These are phyloP conservation scores for Fusarium robinianum DNA, from an alignment of 2,329 filamentous ascomycete species.

Conservation along the genomic window DNA sequence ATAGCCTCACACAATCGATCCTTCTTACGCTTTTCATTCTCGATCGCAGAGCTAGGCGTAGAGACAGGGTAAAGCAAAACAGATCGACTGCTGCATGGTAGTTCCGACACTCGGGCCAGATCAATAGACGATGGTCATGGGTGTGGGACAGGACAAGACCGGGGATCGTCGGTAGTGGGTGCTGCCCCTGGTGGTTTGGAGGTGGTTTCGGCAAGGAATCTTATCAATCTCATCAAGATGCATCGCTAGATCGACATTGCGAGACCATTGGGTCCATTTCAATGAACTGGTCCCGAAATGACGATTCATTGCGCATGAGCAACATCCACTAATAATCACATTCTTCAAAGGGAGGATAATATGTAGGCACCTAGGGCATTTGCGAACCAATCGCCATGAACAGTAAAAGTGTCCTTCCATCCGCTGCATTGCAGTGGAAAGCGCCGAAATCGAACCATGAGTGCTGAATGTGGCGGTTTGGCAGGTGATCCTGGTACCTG, in stretches of 20 bases:
- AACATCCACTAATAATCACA: too few species aligned
- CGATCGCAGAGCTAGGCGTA: too few species aligned
- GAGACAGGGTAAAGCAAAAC: too few species aligned
- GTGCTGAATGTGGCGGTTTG: too few species aligned
- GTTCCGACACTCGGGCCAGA: background rate
- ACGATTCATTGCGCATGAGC: too few species aligned
- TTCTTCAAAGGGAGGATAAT: too few species aligned
- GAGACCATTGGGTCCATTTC: too few species aligned
- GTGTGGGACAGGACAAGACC: slow-evolving; percentile 20
- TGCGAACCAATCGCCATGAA: background rate
- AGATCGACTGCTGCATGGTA: too few species aligned
- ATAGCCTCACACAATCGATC: too few species aligned
- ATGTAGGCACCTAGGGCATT: background rate
- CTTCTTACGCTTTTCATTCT: too few species aligned
- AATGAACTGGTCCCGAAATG: too few species aligned
- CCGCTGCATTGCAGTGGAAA: slow-evolving; percentile 22
- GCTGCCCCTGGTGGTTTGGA: slow-evolving; percentile 20
- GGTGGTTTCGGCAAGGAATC: slow-evolving; percentile 24
- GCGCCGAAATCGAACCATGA: slow-evolving; percentile 39
- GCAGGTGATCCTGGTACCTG: too few species aligned
- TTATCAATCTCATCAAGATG: slow-evolving; percentile 40
- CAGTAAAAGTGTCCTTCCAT: background rate
- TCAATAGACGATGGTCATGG: slow-evolving; percentile 11
- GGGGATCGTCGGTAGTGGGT: slow-evolving; percentile 15
- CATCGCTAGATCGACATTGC: slow-evolving; percentile 35